These are phyloP conservation scores for Purshia tridentata DNA, from an alignment of 306 rosid genomes.

Conservation along the genomic window DNA sequence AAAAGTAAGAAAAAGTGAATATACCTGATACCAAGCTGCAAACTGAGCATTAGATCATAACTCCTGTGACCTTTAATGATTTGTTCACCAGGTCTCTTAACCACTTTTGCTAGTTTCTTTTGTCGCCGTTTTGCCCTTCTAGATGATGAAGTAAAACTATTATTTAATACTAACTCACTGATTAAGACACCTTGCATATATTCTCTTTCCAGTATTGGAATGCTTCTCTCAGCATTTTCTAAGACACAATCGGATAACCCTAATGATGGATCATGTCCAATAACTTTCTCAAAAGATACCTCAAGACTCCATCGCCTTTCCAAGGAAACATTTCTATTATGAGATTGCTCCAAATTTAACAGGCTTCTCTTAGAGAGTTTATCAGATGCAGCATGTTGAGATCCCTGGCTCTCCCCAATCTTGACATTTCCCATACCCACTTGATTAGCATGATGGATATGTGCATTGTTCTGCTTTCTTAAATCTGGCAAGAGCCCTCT, in stretches of 20 bases:
- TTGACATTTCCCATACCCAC: slow-evolving; percentile 62
- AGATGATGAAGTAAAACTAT: slow-evolving; percentile 58
- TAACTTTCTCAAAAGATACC: slow-evolving; percentile 85
- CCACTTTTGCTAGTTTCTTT: slow-evolving; percentile 71
- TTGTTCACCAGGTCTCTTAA: slow-evolving; percentile 88
- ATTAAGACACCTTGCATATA: slow-evolving; percentile 98
- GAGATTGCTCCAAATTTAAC: slow-evolving; percentile 77
- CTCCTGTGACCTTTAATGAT: slow-evolving; percentile 97
- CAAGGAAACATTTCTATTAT: slow-evolving; percentile 69
- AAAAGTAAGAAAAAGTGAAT: slow-evolving; percentile 18
- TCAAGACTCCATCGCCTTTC: slow-evolving; percentile 99
- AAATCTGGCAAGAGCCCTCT: slow-evolving; percentile 89
- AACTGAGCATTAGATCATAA: slow-evolving; percentile 94
- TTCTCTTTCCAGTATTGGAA: slow-evolving; percentile 87
- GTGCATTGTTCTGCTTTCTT: slow-evolving; percentile 72
- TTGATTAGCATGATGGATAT: slow-evolving; percentile 77
- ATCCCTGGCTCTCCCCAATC: slow-evolving; percentile 60
- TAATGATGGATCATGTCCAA: slow-evolving; percentile 56
- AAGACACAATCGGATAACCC: slow-evolving; percentile 53
- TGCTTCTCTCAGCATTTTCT: slow-evolving; percentile 40
- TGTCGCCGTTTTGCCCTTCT: slow-evolving; percentile 69
- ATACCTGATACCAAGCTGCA: slow-evolving; percentile 99
- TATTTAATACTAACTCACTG: slow-evolving; percentile 75
- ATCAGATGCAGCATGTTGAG: slow-evolving; percentile 50
- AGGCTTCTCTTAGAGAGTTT: slow-evolving; percentile 63